Evolutionary conservation across 805 yeast species (phyloP).

Genomic region (Cyberlindnera nakhonratchasimensis): DNA sequence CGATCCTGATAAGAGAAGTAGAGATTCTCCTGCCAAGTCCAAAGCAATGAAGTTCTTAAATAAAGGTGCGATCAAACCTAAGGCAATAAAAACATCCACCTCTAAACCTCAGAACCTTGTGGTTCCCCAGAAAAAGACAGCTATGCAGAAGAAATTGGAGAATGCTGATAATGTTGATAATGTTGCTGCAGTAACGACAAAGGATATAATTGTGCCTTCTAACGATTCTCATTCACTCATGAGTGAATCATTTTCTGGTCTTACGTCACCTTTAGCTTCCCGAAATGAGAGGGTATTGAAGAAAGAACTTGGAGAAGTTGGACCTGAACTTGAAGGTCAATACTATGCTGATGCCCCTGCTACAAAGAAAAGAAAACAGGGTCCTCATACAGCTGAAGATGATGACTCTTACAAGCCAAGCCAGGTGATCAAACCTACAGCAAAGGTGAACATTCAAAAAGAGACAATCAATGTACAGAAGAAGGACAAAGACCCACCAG

Average conservation of each 20-base stretch:
- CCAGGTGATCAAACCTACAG: neutral
- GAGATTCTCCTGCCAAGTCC: neutral
- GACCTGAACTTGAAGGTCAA: too few relatives aligned
- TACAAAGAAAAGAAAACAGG: conserved; percentile 4
- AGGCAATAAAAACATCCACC: conserved; percentile 7
- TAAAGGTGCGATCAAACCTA: neutral
- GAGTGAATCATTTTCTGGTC: conserved; percentile 16
- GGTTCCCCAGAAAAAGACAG: conserved; percentile 4
- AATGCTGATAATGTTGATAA: conserved; percentile 3
- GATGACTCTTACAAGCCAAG: conserved; percentile 12
- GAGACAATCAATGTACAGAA: neutral
- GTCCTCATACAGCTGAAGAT: neutral
- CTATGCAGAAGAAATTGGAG: conserved; percentile 15
- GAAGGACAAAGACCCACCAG: neutral
- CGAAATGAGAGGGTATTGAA: conserved; percentile 5
- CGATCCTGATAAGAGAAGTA: conserved; percentile 7
- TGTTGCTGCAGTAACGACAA: neutral
- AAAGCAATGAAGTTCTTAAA: conserved; percentile 15
- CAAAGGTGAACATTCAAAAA: neutral
- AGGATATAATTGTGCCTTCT: conserved; percentile 6
- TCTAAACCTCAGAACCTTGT: neutral
- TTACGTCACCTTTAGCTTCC: conserved; percentile 16
- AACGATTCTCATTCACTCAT: conserved; percentile 1
- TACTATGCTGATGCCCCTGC: neutral
- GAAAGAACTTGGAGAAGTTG: too few relatives aligned